Base-by-base conservation (phyloP, 441 rosid species). In the Pelargonium citronellum region DNA sequence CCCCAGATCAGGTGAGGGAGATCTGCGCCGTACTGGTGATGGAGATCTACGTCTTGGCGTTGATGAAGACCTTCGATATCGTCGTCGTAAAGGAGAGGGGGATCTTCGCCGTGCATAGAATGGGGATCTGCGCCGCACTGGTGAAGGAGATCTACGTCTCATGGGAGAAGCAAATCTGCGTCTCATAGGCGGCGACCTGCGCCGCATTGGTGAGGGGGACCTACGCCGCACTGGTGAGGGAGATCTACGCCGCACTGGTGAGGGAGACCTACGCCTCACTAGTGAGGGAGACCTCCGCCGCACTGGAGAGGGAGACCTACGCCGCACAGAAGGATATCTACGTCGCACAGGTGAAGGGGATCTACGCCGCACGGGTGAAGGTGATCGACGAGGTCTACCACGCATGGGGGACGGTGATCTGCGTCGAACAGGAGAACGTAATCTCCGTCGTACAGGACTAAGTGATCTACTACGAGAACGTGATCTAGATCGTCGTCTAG, bases 241-340 rank as follows among this genome's bases (percentile, higher is more conserved):
- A 4, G 88, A 77, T 53, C 85, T 79, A 7, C 74, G 75, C 15
- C 79, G 77, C 27, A 73, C 64, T 39, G 71, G 82, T 66, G 86
- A 75, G 2, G 79, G 81, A 8, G 85, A 79, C n/a, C 82, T 65
- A 9, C 55, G 81, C 15, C 72, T 37, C 0, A 60, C 39, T 4
- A 71, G 76, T 47, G 79, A 34, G 1, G 70, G 72, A 5, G 65
- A 82, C 34, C 73, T 73, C 4, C 67, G 73, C 68, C 83, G 71
- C 1, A 64, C 46, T 5, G 84, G 88, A 0, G 83, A 83, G 0
- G 88, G 87, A 2, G 85, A 86, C 66, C 84, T 74, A 15, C 80
- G 77, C 37, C 71, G 79, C 2, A 65, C 51, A 43, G 85, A 75
- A 10, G 79, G 80, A 16, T 73, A 74, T 69, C 81, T 72, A 43